A percentile compares a stretch with the other conserved stretches of the same genome.
Conservation (phyloP, 2,329 filamentous ascomycete species). For the Xylaria sp. region DNA sequence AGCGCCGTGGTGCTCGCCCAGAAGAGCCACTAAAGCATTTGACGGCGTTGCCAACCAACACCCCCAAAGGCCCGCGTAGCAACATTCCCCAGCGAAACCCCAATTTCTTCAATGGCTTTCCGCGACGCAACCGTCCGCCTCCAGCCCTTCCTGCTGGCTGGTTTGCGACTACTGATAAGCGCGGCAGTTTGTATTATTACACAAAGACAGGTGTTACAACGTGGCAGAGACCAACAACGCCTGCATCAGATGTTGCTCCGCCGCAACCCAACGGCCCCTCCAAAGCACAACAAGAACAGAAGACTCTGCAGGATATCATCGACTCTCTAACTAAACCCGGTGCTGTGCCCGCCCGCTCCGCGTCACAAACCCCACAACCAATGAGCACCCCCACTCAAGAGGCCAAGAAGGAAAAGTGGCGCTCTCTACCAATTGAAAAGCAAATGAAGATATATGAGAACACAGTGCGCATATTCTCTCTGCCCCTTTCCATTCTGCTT, state of each 20-base stretch:
- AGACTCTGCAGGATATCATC: constrained; percentile 84
- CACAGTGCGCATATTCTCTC: constrained; percentile 71
- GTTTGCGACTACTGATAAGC: constrained; percentile 78
- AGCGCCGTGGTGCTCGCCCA: constrained; percentile 71
- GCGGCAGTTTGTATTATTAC: constrained; percentile 87
- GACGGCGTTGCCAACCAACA: constrained; percentile 60
- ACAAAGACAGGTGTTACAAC: constrained; percentile 80
- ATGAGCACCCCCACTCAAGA: constrained; percentile 65
- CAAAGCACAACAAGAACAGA: constrained; percentile 70
- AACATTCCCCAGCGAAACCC: constrained; percentile 66
- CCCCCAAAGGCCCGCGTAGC: constrained; percentile 70
- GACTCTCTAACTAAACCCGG: constrained; percentile 82
- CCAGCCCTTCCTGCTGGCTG: constrained; percentile 79
- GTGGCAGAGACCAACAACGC: constrained; percentile 80
- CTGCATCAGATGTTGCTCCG: constrained; percentile 69
- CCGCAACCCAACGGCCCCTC: constrained; percentile 73
- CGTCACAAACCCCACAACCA: constrained; percentile 71
- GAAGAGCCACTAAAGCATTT: constrained; percentile 55
- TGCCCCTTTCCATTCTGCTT: constrained; percentile 31
- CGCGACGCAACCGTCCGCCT: constrained; percentile 64
- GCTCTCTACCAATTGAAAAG: constrained; percentile 77
- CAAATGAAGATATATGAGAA: constrained; percentile 96
- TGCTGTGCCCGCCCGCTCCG: constrained; percentile 62
- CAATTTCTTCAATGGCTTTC: constrained; percentile 62
- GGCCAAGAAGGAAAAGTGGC: constrained; percentile 77